phyloP scores from a whole-genome alignment of 2,329 filamentous ascomycete genomes.

The Nothomitra cinnamomea region DNA sequence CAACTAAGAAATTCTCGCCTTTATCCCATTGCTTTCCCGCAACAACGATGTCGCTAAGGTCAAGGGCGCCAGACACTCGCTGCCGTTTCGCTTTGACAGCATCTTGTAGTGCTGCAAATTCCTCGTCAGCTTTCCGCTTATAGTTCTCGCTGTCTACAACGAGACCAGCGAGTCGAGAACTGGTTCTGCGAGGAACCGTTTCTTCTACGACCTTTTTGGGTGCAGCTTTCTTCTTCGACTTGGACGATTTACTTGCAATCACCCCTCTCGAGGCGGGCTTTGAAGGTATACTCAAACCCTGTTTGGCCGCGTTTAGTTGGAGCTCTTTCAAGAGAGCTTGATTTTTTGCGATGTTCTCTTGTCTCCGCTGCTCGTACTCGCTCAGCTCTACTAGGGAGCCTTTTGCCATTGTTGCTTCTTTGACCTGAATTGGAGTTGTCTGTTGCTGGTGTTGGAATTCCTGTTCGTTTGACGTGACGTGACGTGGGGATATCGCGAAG shows the following conservation, averaged over 20 bases:
- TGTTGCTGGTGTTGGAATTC: not conserved
- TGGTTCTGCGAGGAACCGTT: conserved; percentile 37
- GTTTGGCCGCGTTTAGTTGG: conserved; percentile 13
- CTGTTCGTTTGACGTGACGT: not conserved
- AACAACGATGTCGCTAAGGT: conserved; percentile 60
- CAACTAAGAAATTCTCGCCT: conserved; percentile 46
- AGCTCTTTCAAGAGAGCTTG: conserved; percentile 17
- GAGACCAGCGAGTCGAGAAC: conserved; percentile 43
- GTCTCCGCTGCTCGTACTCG: conserved; percentile 18
- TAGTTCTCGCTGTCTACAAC: conserved; percentile 49
- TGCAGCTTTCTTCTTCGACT: conserved; percentile 22
- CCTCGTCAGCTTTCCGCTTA: conserved; percentile 51
- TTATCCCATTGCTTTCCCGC: conserved; percentile 62
- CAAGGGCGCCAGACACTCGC: conserved; percentile 49
- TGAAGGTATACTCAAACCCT: conserved; percentile 8
- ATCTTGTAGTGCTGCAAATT: conserved; percentile 38
- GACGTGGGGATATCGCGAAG: not conserved
- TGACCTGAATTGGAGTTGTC: not conserved
- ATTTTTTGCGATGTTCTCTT: conserved; percentile 17
- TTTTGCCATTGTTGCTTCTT: not conserved
- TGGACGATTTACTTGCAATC: not conserved
- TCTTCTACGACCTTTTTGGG: conserved; percentile 39
- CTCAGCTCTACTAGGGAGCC: conserved; percentile 23
- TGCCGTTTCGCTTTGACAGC: conserved; percentile 43
- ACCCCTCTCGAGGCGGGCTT: not conserved